Percentiles rank a stretch among this genome's conserved stretches.
These are phyloP conservation scores for Arthrobotrys pseudoclavata DNA, from an alignment of 2,329 filamentous ascomycete genomes.

Conservation along the genomic window DNA sequence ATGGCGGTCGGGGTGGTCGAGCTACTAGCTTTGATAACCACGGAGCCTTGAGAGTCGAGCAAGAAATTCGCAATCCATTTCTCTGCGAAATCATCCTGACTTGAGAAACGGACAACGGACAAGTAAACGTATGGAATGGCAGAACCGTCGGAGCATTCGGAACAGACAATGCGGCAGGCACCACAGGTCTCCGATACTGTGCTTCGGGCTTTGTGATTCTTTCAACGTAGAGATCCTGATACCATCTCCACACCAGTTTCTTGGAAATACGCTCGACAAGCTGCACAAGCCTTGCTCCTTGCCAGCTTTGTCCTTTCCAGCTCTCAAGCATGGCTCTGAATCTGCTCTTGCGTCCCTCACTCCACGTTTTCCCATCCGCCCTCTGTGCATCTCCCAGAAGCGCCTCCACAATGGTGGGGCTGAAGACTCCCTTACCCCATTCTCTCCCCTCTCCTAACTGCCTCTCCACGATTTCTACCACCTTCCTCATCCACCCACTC, in stretches of 20 bases:
- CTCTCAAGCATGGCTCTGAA: constrained; percentile 67
- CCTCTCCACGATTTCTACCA: constrained; percentile 89
- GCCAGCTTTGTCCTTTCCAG: constrained; percentile 84
- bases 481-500: constrained; percentile 86
- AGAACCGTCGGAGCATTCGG: constrained; percentile 93
- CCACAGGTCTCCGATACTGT: constrained; percentile 78
- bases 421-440: constrained; percentile 84
- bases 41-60: constrained; percentile 84
- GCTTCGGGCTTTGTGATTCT: constrained; percentile 72
- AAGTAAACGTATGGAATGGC: constrained; percentile 98
- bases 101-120: constrained; percentile 88
- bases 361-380: constrained; percentile 65
- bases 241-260: constrained; percentile 85
- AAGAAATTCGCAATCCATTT: constrained; percentile 92
- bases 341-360: constrained; percentile 64
- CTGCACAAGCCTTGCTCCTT: constrained; percentile 86
- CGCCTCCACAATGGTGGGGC: constrained; percentile 70
- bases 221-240: constrained; percentile 81
- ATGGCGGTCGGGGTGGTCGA: constrained; percentile 84
- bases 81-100: constrained; percentile 94
- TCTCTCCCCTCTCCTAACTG: constrained; percentile 86
- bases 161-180: constrained; percentile 80
- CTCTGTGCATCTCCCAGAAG: constrained; percentile 69
- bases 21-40: constrained; percentile 89
- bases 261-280: constrained; percentile 87